Evolutionary conservation across 1,284 basidiomycete species (phyloP), one percentile per base, ranked within the genome.

Genomic region (Gymnopus androsaceus): DNA sequence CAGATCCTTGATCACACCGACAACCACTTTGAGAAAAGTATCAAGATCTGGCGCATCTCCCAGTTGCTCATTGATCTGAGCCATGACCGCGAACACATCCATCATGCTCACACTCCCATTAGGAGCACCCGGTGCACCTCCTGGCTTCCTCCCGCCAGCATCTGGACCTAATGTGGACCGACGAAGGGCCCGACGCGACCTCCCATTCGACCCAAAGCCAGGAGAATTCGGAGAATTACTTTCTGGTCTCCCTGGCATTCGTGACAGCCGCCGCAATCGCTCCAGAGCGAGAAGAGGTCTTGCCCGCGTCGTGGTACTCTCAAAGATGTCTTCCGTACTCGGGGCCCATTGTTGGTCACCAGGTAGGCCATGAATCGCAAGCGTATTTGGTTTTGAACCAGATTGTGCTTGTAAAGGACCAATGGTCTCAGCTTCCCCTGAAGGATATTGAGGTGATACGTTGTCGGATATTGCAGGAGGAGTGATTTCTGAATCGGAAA

Each of bases 61-160:
- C 4, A 94, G 79, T 69, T 95, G 92, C 61, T 94, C 90, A 68
- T 93, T 94, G 66, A 94, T 89, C 69, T 95, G 90, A 27, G 83
- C 81, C 64, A 94, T 83, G 6, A 94, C 84, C 0, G 88, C 84
- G 25, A 94, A 89, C 1, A 92, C 80, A 65, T 94, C 90, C 83
- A 93, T 85, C 71, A 88, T 87, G 7, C 87, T 88, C 0, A 83
- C 80, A 14, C 75, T 19, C 4, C 36, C 36, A 34, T 8, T 25
- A 12, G 48, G 21, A 50, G 48, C 73, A 28, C 71, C 56, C 23
- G 56, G 52, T 66, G 12, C 60, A 58, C 19, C 59, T 57, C 17
- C 64, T 55, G 23, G 12, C 21, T 14, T 27, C 9, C 41, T 36
- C 25, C 31, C 25, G 33, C 27, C 17, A 14, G 42, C 38, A 42